phyloP scores from a whole-genome alignment of 2,329 filamentous ascomycete genomes.

The Cercospora sesami region DNA sequence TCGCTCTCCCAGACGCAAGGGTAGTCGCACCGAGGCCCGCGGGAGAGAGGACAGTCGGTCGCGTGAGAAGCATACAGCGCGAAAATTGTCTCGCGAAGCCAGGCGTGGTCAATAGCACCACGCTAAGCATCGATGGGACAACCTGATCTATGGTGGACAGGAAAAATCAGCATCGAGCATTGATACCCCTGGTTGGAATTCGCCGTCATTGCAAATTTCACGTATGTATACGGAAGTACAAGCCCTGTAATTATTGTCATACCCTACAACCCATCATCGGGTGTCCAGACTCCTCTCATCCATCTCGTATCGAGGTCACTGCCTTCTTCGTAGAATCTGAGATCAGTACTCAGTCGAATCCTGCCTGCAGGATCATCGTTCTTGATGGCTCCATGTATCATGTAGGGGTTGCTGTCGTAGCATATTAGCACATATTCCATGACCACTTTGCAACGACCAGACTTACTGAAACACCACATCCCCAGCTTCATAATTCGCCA shows the following conservation, averaged over 20 bases:
- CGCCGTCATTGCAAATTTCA: not conserved
- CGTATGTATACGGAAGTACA: not conserved
- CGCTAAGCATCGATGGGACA: not conserved
- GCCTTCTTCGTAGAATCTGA: constrained; percentile 46
- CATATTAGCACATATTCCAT: not conserved
- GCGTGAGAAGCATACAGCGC: constrained; percentile 6
- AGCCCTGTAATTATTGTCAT: not conserved
- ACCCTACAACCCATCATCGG: constrained; percentile 39
- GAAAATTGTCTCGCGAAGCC: constrained; percentile 1
- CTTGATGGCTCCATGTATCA: constrained; percentile 44
- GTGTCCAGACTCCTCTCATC: constrained; percentile 41
- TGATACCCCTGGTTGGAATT: not conserved
- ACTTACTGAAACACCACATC: constrained; percentile 50
- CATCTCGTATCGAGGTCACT: constrained; percentile 40
- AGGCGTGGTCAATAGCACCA: not conserved
- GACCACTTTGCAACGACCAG: too few species aligned
- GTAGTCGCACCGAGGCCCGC: constrained; percentile 2
- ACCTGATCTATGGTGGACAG: not conserved
- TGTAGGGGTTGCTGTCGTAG: constrained; percentile 40
- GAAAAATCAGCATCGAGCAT: not conserved
- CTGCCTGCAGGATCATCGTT: constrained; percentile 44
- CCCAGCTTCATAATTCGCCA: constrained; percentile 56
- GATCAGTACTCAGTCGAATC: constrained; percentile 47
- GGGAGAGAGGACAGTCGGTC: constrained; percentile 13
- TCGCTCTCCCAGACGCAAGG: constrained; percentile 8